Evolutionary conservation across 345 rosid species (phyloP).

Genomic region (Populus euphratica): DNA sequence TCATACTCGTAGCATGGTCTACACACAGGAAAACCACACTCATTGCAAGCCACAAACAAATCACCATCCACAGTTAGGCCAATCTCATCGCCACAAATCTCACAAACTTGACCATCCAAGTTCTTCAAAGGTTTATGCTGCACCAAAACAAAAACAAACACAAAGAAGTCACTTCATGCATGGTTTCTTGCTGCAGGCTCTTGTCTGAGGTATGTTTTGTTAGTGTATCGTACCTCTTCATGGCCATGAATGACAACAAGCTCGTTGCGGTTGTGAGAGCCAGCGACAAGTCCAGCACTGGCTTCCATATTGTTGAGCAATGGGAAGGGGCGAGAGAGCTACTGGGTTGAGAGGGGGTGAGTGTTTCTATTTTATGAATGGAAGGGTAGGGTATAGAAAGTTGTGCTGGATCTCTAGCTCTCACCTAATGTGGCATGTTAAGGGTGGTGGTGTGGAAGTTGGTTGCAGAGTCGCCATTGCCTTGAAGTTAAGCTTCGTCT

Average conservation of each 20-base stretch:
- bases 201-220: too few species aligned
- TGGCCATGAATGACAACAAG: slow-evolving; percentile 97
- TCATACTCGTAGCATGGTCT: slow-evolving; percentile 98
- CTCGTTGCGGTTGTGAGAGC: slow-evolving; percentile 97
- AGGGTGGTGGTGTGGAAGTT: slow-evolving; percentile 32
- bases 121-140: slow-evolving; percentile 90
- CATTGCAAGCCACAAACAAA: slow-evolving; percentile 92
- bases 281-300: slow-evolving; percentile 96
- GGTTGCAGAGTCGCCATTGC: slow-evolving; percentile 95
- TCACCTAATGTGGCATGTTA: slow-evolving; percentile 41
- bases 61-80: slow-evolving; percentile 92
- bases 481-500: slow-evolving; percentile 78
- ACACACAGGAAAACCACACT: slow-evolving; percentile 93
- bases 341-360: neutral
- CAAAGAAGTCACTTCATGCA: neutral
- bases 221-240: slow-evolving; percentile 60
- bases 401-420: slow-evolving; percentile 12
- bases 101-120: slow-evolving; percentile 87
- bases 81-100: slow-evolving; percentile 83
- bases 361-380: slow-evolving; percentile 35
- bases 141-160: slow-evolving; percentile 6
- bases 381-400: slow-evolving; percentile 15
- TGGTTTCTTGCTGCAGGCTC: neutral
- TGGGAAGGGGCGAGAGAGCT: neutral
- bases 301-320: slow-evolving; percentile 65